Conservation (phyloP, 2,329 filamentous ascomycete species). For the Akanthomyces uredinophilus region DNA sequence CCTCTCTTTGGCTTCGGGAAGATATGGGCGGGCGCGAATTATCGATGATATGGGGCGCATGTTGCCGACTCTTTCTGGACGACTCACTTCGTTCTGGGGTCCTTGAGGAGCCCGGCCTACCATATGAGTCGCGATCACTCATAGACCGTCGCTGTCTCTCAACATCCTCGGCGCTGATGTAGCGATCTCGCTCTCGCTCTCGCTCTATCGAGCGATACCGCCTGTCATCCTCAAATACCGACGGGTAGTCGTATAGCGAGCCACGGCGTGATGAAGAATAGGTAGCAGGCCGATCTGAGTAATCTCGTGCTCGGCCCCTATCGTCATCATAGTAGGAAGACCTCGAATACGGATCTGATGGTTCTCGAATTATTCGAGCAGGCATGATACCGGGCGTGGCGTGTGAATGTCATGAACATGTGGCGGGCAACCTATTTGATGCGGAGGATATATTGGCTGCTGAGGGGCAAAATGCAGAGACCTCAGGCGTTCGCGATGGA, state of each 20-base stretch:
- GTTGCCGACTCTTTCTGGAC: slow-evolving; percentile 24
- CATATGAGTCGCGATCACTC: slow-evolving; percentile 25
- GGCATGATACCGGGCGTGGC: slow-evolving; percentile 4
- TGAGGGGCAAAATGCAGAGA: neutral
- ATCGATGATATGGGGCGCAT: slow-evolving; percentile 27
- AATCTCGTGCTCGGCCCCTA: slow-evolving; percentile 2
- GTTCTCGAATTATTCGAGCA: slow-evolving; percentile 8
- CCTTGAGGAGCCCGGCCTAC: slow-evolving; percentile 23
- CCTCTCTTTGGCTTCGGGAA: slow-evolving; percentile 20
- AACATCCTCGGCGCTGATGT: slow-evolving; percentile 20
- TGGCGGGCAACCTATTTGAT: neutral
- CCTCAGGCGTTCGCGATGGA: neutral
- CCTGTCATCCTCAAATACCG: slow-evolving; percentile 4
- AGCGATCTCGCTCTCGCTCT: neutral
- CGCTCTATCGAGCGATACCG: slow-evolving; percentile 3
- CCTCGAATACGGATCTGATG: slow-evolving; percentile 2
- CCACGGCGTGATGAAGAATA: slow-evolving; percentile 8
- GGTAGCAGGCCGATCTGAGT: neutral
- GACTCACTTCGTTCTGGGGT: slow-evolving; percentile 27
- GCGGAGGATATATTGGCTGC: neutral
- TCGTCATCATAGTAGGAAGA: slow-evolving; percentile 12
- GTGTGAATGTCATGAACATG: slow-evolving; percentile 8
- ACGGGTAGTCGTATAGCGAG: slow-evolving; percentile 8
- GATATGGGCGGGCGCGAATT: slow-evolving; percentile 30
- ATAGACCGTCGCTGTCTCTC: slow-evolving; percentile 22